A percentile compares a stretch with the other conserved stretches of the same genome.
Conservation (phyloP, 2,329 filamentous ascomycete species). For the Dactylonectria macrodidyma region DNA sequence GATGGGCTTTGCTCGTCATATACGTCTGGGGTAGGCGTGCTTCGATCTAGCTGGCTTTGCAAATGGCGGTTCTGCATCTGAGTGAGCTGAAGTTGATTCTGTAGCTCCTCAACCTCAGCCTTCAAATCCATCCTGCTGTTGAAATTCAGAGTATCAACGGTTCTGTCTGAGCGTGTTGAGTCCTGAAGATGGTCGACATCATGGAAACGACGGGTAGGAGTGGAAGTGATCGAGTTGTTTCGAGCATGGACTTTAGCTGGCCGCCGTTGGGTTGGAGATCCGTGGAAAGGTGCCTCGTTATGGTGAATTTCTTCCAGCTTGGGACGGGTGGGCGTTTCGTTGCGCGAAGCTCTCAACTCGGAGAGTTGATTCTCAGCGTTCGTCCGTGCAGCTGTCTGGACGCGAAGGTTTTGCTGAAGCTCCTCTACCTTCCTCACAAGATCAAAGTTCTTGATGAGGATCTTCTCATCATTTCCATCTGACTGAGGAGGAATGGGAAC, state of each 20-base stretch:
- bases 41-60: slow-evolving; percentile 86
- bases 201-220: slow-evolving; percentile 81
- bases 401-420: slow-evolving; percentile 87
- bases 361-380: slow-evolving; percentile 88
- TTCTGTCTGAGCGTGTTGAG: slow-evolving; percentile 87
- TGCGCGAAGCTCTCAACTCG: slow-evolving; percentile 81
- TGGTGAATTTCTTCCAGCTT: slow-evolving; percentile 90
- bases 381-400: slow-evolving; percentile 84
- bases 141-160: slow-evolving; percentile 83
- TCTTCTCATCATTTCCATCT: slow-evolving; percentile 73
- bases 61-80: slow-evolving; percentile 97
- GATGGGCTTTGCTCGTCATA: slow-evolving; percentile 87
- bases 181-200: slow-evolving; percentile 75
- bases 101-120: slow-evolving; percentile 90
- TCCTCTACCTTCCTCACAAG: slow-evolving; percentile 89
- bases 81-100: slow-evolving; percentile 93
- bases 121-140: slow-evolving; percentile 94
- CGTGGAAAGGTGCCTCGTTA: slow-evolving; percentile 82
- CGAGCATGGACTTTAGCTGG: slow-evolving; percentile 67
- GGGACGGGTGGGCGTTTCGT: slow-evolving; percentile 79
- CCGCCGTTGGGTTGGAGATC: slow-evolving; percentile 81
- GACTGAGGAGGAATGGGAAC: slow-evolving; percentile 74
- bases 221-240: slow-evolving; percentile 82
- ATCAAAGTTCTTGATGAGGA: slow-evolving; percentile 82
- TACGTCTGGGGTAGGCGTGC: slow-evolving; percentile 73